Percentiles rank a stretch among this genome's conserved stretches.
phyloP scores from a whole-genome alignment of 2,329 filamentous ascomycete species.

The Pyrenochaeta sp. region DNA sequence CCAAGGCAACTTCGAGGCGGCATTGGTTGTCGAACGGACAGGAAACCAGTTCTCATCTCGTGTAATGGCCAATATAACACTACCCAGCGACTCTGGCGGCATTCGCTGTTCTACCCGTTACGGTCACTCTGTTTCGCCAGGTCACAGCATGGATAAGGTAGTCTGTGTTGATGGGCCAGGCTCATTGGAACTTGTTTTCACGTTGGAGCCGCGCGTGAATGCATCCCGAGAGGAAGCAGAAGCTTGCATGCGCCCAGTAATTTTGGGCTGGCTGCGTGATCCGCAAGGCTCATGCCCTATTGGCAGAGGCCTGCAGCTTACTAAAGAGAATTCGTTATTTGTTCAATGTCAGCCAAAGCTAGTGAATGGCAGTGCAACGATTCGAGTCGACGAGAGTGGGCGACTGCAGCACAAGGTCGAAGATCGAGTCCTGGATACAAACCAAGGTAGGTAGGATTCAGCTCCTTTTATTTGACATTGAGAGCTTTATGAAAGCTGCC shows the following conservation, averaged over 20 bases:
- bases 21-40: too few species aligned
- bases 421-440: background rate
- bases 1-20: too few species aligned
- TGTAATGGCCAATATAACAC: too few species aligned
- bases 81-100: too few species aligned
- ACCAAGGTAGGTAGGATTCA: too few species aligned
- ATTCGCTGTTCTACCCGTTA: too few species aligned
- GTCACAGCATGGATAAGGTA: too few species aligned
- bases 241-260: constrained; percentile 29
- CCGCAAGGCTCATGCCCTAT: constrained; percentile 20
- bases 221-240: constrained; percentile 26
- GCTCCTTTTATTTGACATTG: too few species aligned
- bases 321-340: constrained; percentile 31
- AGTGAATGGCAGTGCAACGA: constrained; percentile 40
- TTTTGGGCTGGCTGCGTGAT: constrained; percentile 40
- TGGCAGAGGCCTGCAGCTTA: background rate
- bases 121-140: too few species aligned
- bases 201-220: constrained; percentile 16
- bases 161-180: constrained; percentile 14
- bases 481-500: too few species aligned
- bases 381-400: constrained; percentile 46
- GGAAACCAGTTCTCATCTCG: too few species aligned
- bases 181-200: constrained; percentile 23
- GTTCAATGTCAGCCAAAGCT: constrained; percentile 51
- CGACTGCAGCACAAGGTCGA: constrained; percentile 28